Conservation (phyloP, 2,329 filamentous ascomycete species). For the Botrytis medusae region DNA sequence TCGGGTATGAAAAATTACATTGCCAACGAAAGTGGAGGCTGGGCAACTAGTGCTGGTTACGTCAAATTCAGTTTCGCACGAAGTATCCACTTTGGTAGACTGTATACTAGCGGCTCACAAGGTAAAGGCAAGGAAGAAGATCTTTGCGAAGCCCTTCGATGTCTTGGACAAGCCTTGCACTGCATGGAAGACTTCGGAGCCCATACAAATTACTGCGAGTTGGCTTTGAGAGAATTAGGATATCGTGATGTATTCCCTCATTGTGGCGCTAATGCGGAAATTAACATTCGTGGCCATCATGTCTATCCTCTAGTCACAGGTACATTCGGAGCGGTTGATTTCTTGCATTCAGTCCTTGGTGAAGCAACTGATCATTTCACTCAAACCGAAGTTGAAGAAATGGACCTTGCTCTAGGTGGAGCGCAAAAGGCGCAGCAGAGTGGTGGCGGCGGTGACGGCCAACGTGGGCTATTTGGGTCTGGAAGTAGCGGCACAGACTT, state of each 20-base stretch:
- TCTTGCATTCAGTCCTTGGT: conserved; percentile 71
- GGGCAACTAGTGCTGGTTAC: conserved; percentile 88
- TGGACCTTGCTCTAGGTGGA: conserved; percentile 72
- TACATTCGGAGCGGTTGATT: conserved; percentile 79
- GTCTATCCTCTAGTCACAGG: conserved; percentile 74
- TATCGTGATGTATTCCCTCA: conserved; percentile 70
- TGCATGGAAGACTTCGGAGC: conserved; percentile 68
- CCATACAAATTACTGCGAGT: conserved; percentile 81
- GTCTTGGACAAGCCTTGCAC: conserved; percentile 57
- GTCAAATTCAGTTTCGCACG: conserved; percentile 73
- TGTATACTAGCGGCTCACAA: conserved; percentile 66
- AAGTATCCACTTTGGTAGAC: conserved; percentile 73
- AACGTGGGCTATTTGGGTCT: conserved; percentile 41
- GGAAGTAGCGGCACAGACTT: conserved; percentile 54
- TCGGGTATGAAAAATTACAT: conserved; percentile 99
- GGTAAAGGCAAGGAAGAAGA: conserved; percentile 70
- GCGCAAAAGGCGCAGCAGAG: conserved; percentile 43
- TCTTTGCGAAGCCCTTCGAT: conserved; percentile 74
- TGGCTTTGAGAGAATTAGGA: conserved; percentile 72
- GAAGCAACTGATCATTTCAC: conserved; percentile 83
- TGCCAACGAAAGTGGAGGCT: conserved; percentile 80
- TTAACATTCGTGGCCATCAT: conserved; percentile 63
- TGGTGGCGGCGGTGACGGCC: conserved; percentile 39
- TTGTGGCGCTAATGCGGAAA: conserved; percentile 65
- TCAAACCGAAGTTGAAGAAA: conserved; percentile 79